phyloP scores from a whole-genome alignment of 225 moss, liverwort and hornwort species.

The Pseudisothecium myosuroides region DNA sequence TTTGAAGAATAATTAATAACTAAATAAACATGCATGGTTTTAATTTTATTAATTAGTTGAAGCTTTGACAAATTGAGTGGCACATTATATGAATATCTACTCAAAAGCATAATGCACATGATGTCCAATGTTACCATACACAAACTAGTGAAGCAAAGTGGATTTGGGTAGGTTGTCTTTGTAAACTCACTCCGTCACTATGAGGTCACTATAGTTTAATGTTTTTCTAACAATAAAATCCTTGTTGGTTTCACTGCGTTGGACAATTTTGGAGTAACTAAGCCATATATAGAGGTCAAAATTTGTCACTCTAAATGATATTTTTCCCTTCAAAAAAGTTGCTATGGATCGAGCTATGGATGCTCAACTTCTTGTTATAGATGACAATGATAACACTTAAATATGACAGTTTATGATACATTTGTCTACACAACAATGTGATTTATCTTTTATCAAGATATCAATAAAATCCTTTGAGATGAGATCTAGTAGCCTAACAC shows the following conservation, averaged over 20 bases:
- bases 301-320: neutral
- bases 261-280: neutral
- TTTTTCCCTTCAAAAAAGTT: rapidly evolving
- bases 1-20: too few relatives aligned
- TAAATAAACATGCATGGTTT: too few relatives aligned
- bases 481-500: neutral
- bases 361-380: neutral
- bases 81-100: too few relatives aligned
- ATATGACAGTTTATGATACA: neutral
- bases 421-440: rapidly evolving
- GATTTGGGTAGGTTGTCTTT: neutral
- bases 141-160: too few relatives aligned
- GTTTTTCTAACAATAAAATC: neutral
- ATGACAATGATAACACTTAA: neutral
- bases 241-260: too few relatives aligned
- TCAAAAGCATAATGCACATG: too few relatives aligned
- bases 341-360: too few relatives aligned
- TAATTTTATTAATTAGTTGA: too few relatives aligned
- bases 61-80: too few relatives aligned
- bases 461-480: neutral
- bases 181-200: neutral
- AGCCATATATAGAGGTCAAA: neutral
- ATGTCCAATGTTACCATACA: too few relatives aligned
- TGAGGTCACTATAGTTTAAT: neutral
- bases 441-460: neutral